A percentile compares a stretch with the other conserved stretches of the same genome.
Evolutionary conservation across 164 flowering plant genomes (phyloP).

Genomic region (Protea cynaroides): DNA sequence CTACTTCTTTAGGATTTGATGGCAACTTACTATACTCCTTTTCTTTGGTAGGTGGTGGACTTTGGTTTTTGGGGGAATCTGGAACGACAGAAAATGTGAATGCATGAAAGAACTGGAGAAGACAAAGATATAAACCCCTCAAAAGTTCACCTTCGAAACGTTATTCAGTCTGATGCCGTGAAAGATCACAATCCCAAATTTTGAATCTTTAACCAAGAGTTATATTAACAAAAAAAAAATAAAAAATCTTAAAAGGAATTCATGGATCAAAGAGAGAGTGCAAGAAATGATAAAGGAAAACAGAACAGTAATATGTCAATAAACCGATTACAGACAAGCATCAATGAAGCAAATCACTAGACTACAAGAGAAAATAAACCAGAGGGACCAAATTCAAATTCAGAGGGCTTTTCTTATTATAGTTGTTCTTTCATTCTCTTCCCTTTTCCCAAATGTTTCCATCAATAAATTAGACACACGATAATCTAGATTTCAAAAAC

Average conservation of each 20-base stretch:
- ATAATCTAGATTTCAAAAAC: neutral
- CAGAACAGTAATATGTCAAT: too few species aligned
- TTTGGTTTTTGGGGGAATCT: constrained; percentile 17
- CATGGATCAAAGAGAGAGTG: neutral
- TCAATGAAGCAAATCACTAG: neutral
- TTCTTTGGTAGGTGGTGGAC: neutral
- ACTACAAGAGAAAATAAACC: neutral
- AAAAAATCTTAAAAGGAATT: too few species aligned
- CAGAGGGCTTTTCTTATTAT: neutral
- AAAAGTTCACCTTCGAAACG: neutral
- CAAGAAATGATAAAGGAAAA: neutral
- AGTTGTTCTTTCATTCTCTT: neutral
- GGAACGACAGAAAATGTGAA: neutral
- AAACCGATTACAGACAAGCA: neutral
- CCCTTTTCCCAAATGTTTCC: too few species aligned
- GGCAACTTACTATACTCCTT: constrained; percentile 1
- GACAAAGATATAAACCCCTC: neutral
- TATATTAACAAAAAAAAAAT: too few species aligned
- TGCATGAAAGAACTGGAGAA: neutral
- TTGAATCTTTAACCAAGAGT: too few species aligned
- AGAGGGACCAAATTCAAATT: neutral
- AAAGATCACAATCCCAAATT: too few species aligned
- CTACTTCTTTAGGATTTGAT: constrained; percentile 1
- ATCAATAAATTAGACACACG: neutral
- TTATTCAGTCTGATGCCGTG: too few species aligned